These are phyloP conservation scores for Thelonectria olida DNA, from an alignment of 2,329 filamentous ascomycete species.

Conservation along the genomic window DNA sequence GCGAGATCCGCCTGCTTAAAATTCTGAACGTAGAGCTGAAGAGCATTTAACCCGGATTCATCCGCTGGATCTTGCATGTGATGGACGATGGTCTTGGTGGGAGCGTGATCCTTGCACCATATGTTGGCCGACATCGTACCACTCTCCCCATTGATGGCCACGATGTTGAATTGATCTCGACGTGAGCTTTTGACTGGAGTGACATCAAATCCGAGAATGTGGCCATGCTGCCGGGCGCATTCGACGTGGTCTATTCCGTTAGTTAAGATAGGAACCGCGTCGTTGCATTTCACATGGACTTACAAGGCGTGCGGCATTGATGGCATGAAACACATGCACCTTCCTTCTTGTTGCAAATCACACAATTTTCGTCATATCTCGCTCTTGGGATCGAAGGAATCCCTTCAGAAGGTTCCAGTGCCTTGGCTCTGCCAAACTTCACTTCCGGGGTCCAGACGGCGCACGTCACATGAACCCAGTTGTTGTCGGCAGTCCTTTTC, in stretches of 20 bases:
- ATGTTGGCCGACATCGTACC: conserved; percentile 86
- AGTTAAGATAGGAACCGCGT: conserved; percentile 16
- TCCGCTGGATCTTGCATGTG: conserved; percentile 80
- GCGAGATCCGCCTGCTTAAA: conserved; percentile 96
- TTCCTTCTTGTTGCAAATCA: conserved; percentile 77
- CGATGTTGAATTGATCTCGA: conserved; percentile 80
- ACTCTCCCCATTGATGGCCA: conserved; percentile 81
- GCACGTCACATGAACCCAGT: conserved; percentile 97
- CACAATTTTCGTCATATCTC: conserved; percentile 82
- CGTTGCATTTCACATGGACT: conserved; percentile 33
- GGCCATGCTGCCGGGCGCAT: conserved; percentile 86
- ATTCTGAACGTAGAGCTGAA: conserved; percentile 87
- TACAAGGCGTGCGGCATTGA: conserved; percentile 69
- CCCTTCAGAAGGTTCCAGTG: conserved; percentile 87
- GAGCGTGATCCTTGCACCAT: conserved; percentile 91
- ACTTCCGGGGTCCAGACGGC: conserved; percentile 92
- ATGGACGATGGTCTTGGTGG: conserved; percentile 77
- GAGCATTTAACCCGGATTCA: conserved; percentile 76
- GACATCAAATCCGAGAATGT: conserved; percentile 89
- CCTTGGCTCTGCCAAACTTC: conserved; percentile 86
- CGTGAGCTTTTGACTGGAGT: conserved; percentile 89
- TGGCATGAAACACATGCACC: conserved; percentile 89
- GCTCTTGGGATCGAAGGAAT: conserved; percentile 81
- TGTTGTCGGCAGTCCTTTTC: conserved; percentile 94
- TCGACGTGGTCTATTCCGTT: conserved; percentile 78